These are phyloP conservation scores for Kwoniella bestiolae DNA, from an alignment of 768 basidiomycete species.

Conservation along the genomic window DNA sequence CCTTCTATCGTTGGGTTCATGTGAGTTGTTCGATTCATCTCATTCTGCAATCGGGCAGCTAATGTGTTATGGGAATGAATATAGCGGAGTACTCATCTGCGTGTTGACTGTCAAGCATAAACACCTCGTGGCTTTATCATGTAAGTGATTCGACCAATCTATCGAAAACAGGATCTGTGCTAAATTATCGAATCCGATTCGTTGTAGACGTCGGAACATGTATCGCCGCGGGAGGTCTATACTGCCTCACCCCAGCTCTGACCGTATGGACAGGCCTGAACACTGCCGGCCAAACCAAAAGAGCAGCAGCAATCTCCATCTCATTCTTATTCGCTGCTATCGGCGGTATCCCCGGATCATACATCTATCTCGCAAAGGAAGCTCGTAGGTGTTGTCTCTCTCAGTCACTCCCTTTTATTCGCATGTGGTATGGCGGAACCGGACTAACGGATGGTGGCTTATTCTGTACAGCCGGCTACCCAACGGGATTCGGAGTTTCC, in stretches of 20 bases:
- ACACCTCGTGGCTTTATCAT: conserved; percentile 29
- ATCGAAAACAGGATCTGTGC: not conserved
- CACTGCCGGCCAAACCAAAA: conserved; percentile 36
- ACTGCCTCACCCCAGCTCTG: conserved; percentile 39
- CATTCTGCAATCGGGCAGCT: conserved; percentile 4
- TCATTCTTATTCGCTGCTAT: conserved; percentile 26
- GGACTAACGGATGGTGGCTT: too few relatives aligned
- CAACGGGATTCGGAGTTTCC: conserved; percentile 44
- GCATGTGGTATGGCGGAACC: too few relatives aligned
- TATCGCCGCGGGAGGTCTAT: conserved; percentile 40
- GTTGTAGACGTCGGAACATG: conserved; percentile 36
- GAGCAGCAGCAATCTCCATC: conserved; percentile 35
- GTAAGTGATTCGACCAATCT: too few relatives aligned
- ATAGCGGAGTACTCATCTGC: conserved; percentile 39
- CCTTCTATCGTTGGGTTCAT: not conserved
- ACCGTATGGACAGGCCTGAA: conserved; percentile 45
- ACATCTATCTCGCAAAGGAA: conserved; percentile 45
- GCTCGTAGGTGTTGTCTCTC: conserved; percentile 29
- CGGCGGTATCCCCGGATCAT: conserved; percentile 40
- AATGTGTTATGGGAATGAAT: not conserved
- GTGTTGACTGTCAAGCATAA: conserved; percentile 33
- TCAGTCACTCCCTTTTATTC: too few relatives aligned
- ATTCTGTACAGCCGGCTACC: conserved; percentile 34
- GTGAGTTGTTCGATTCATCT: not conserved
- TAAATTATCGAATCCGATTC: not conserved